Conservation (phyloP, 345 rosid genomes). For the Citrus medica region DNA sequence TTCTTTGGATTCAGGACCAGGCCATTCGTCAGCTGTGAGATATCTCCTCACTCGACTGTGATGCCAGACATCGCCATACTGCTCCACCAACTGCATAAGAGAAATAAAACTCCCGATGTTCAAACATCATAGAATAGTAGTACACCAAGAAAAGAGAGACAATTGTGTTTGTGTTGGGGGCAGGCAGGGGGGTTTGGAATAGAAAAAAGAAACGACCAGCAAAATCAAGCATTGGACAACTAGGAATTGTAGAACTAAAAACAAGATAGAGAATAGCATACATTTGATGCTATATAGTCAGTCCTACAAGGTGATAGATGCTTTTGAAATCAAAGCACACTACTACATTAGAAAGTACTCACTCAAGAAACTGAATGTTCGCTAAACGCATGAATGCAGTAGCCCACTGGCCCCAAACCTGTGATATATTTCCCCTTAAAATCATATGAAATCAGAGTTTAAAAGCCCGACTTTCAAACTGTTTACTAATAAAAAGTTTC, state of each 20-base stretch:
- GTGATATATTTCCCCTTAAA: background rate
- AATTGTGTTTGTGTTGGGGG: background rate
- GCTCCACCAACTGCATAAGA: conserved; percentile 63
- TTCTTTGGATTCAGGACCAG: conserved; percentile 72
- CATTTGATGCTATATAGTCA: background rate
- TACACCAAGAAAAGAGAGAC: background rate
- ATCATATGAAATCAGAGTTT: background rate
- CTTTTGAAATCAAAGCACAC: background rate
- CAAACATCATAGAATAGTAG: background rate
- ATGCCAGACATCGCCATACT: conserved; percentile 78
- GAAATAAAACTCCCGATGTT: background rate
- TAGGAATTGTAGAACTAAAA: background rate
- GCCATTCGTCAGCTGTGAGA: conserved; percentile 76
- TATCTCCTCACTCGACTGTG: conserved; percentile 84
- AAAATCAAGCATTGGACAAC: background rate
- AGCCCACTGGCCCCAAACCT: background rate
- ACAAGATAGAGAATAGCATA: background rate
- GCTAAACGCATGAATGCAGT: background rate
- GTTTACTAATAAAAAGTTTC: background rate
- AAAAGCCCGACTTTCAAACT: background rate
- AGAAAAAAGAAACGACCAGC: too few relatives aligned
- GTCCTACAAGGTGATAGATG: background rate
- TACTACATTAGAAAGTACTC: background rate
- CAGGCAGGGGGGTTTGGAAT: too few relatives aligned
- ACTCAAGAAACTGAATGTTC: background rate